Evolutionary conservation across 139 green algal species (phyloP), one percentile per base, ranked within the genome.

Genomic region (Limnomonas spitsbergensis): DNA sequence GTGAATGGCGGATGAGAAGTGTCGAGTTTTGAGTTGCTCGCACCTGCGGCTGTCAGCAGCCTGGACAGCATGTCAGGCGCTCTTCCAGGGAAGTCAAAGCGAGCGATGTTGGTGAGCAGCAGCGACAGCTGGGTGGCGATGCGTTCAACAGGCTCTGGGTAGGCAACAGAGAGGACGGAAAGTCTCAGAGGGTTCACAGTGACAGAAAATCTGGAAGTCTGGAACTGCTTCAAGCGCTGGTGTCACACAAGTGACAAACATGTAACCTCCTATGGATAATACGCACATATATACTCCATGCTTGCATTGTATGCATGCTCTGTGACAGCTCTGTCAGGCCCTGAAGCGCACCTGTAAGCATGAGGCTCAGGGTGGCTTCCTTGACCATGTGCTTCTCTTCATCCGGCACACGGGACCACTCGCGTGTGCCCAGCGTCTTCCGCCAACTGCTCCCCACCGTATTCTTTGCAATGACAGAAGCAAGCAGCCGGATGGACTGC

Each of bases 401-500:
- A 29, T 89, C 88, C 42, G 88, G 87, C 52, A 91, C 84, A n/a
- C 76, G 69, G 14, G 72, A 85, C 83, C 85, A 91, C 80, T 92
- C 89, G 7, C 91, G 75, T 3, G 80, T 92, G 73, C 88, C 88
- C 36, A 95, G 42, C n/a, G 88, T 94, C 75, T 95, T 95, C 39
- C 88, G 79, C 91, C 91, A 95, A 66, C 75, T 89, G 83, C 81
- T 89, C 69, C 91, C 91, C 27, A 95, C 91, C 4, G 88, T 79
- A 53, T 95, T 95, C 84, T 95, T 95, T 35, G 90, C 90, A 14
- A 95, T 75, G 4, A 95, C 89, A 26, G 85, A 82, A 14, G 91
- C 90, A 76, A 95, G 78, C 61, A 95, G 80, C 1, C 91, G 86
- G 0, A 81, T 83, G n/a, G 89, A 74, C 91, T 95, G 87, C 54